A percentile compares a stretch with the other conserved stretches of the same genome.
These are phyloP conservation scores for Ascodesmis nigricans DNA, from an alignment of 495 filamentous ascomycete species.

Conservation along the genomic window DNA sequence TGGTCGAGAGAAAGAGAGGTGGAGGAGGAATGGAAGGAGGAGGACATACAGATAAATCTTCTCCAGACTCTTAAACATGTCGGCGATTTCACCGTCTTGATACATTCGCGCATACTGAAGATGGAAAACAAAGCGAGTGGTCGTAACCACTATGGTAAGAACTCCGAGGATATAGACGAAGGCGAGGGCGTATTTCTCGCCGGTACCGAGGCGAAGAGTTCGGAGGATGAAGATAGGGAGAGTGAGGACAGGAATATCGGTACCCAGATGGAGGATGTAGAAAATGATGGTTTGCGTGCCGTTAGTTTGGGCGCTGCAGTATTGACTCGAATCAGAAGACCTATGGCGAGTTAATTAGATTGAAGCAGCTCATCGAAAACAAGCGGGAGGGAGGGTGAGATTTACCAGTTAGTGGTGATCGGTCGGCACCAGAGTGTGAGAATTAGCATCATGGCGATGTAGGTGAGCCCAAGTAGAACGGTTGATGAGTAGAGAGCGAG, in stretches of 20 bases:
- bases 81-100: no score
- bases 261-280: slow-evolving; percentile 1
- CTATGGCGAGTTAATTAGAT: not conserved
- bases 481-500: not conserved
- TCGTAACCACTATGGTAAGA: not conserved
- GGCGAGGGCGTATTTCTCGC: slow-evolving; percentile 1
- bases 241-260: slow-evolving; percentile 3
- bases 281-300: slow-evolving; percentile 1
- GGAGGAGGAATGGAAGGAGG: no score
- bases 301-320: slow-evolving; percentile 1
- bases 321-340: not conserved
- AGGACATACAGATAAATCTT: no score
- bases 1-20: no score
- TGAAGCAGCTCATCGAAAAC: not conserved
- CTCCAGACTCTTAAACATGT: no score
- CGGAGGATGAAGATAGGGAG: slow-evolving; percentile 4
- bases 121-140: slow-evolving; percentile 2
- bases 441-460: not conserved
- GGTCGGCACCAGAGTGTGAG: slow-evolving; percentile 3
- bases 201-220: slow-evolving; percentile 1
- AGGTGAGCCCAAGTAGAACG: slow-evolving; percentile 1
- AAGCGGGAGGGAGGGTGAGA: not conserved
- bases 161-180: slow-evolving; percentile 3
- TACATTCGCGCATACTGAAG: slow-evolving; percentile 1
- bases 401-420: not conserved